Conservation (phyloP, 768 basidiomycete species). For the Rhizopogon sp. region DNA sequence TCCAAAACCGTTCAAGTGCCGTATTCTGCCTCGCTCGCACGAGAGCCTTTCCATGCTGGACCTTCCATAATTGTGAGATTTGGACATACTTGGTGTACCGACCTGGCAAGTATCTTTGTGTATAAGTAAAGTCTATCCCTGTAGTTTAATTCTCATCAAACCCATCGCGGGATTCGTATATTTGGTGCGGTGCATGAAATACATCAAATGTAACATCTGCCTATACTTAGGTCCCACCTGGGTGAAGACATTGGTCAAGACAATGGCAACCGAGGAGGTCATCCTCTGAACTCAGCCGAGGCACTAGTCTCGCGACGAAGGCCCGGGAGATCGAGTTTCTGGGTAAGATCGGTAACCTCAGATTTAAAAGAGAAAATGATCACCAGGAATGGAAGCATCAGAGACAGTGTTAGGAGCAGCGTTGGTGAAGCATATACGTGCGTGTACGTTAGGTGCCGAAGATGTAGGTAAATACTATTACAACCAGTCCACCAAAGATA, state of each 20-base stretch:
- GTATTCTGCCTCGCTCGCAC: not conserved
- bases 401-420: conserved; percentile 16
- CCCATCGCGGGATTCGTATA: too few species aligned
- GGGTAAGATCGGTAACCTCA: not conserved
- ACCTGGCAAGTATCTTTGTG: too few species aligned
- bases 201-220: too few species aligned
- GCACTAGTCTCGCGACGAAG: not conserved
- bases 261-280: conserved; percentile 16
- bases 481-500: too few species aligned
- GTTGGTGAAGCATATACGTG: conserved; percentile 7
- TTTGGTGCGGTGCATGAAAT: too few species aligned
- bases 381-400: conserved; percentile 11
- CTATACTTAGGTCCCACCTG: conserved; percentile 4
- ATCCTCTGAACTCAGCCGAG: not conserved
- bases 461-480: too few species aligned
- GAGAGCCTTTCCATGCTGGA: not conserved
- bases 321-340: not conserved
- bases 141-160: too few species aligned
- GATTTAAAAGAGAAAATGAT: not conserved
- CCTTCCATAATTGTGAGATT: not conserved
- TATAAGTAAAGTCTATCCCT: too few species aligned
- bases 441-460: too few species aligned
- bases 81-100: not conserved
- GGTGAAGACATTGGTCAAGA: conserved; percentile 16
- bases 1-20: conserved; percentile 3